phyloP scores from a whole-genome alignment of 2,329 filamentous ascomycete genomes.

The Thelonectria discophora region DNA sequence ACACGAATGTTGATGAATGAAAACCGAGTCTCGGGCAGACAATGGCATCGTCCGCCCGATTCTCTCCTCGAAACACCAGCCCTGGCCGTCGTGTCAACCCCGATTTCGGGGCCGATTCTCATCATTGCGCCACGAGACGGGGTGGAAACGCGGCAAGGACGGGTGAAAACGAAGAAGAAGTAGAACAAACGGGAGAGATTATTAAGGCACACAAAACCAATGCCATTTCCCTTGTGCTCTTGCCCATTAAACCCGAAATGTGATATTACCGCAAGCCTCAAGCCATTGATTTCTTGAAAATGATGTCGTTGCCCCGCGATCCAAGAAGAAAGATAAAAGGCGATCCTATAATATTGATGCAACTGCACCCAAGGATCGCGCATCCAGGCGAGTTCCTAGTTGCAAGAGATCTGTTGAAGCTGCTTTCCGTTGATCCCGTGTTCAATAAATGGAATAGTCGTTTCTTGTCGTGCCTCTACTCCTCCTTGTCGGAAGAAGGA shows the following conservation, averaged over 20 bases:
- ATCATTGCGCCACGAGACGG: not conserved
- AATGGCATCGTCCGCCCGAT: constrained; percentile 16
- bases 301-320: constrained; percentile 34
- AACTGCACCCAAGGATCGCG: constrained; percentile 29
- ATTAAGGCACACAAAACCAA: constrained; percentile 29
- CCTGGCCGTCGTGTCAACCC: constrained; percentile 11
- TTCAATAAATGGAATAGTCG: constrained; percentile 30
- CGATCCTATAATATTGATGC: constrained; percentile 19
- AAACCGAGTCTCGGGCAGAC: constrained; percentile 10
- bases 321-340: constrained; percentile 31
- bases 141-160: constrained; percentile 2
- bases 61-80: constrained; percentile 22
- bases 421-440: constrained; percentile 35
- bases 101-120: constrained; percentile 4
- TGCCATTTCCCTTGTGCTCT: constrained; percentile 23
- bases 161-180: not conserved
- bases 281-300: constrained; percentile 30
- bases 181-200: constrained; percentile 25
- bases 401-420: constrained; percentile 22
- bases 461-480: constrained; percentile 36
- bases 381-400: constrained; percentile 27
- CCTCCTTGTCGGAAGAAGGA: constrained; percentile 20
- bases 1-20: constrained; percentile 32
- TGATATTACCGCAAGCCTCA: constrained; percentile 37
- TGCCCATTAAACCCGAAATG: constrained; percentile 39